phyloP scores from a whole-genome alignment of 1,139 yeast species.

The Nakaseomyces sp. region DNA sequence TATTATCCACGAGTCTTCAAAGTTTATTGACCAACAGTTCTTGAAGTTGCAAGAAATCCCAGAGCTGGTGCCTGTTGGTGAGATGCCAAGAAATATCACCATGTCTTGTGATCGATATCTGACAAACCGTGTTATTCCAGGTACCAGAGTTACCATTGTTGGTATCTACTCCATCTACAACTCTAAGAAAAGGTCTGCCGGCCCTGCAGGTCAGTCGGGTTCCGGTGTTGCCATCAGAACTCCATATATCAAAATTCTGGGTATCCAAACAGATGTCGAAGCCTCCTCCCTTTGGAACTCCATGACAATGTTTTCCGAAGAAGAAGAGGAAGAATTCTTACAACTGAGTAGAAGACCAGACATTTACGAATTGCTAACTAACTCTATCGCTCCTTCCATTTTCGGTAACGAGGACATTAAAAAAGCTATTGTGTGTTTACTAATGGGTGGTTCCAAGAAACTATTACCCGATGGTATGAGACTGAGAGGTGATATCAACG shows the following conservation, averaged over 20 bases:
- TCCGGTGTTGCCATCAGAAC: slow-evolving; percentile 77
- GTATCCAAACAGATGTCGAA: slow-evolving; percentile 76
- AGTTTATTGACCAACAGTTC: slow-evolving; percentile 88
- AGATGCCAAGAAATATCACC: slow-evolving; percentile 91
- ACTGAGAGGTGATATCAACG: slow-evolving; percentile 94
- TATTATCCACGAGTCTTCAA: slow-evolving; percentile 86
- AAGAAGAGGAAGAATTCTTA: slow-evolving; percentile 87
- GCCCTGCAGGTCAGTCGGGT: slow-evolving; percentile 14
- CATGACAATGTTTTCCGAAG: slow-evolving; percentile 60
- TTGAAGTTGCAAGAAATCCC: slow-evolving; percentile 92
- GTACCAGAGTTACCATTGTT: slow-evolving; percentile 82
- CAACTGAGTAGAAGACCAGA: slow-evolving; percentile 75
- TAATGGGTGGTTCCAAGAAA: slow-evolving; percentile 93
- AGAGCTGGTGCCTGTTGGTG: slow-evolving; percentile 98
- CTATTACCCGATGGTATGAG: slow-evolving; percentile 93
- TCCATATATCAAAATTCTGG: slow-evolving; percentile 82
- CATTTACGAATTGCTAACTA: slow-evolving; percentile 74
- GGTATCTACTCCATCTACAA: slow-evolving; percentile 92
- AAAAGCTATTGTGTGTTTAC: slow-evolving; percentile 82
- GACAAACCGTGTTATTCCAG: slow-evolving; percentile 89
- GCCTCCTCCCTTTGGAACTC: slow-evolving; percentile 57
- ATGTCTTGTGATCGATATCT: slow-evolving; percentile 83
- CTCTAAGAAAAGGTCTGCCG: slow-evolving; percentile 38
- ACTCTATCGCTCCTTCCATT: slow-evolving; percentile 92
- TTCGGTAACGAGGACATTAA: slow-evolving; percentile 90